Conservation (phyloP, 306 rosid genomes). For the Dalbergia cochinchinensis region DNA sequence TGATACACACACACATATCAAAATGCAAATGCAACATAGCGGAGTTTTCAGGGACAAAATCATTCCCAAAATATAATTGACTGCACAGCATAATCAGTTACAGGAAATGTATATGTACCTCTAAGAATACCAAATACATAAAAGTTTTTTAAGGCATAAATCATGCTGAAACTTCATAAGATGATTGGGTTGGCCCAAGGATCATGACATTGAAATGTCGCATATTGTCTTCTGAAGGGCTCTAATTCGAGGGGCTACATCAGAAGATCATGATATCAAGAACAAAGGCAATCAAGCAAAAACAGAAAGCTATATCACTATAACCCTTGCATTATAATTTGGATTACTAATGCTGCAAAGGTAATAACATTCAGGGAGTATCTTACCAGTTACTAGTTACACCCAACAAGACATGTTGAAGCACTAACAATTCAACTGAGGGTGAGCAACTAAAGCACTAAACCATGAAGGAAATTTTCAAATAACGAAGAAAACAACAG, state of each 20-base stretch:
- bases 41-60: background rate
- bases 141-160: background rate
- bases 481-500: background rate
- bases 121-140: too few relatives aligned
- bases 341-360: too few relatives aligned
- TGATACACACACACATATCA: too few relatives aligned
- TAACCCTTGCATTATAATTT: too few relatives aligned
- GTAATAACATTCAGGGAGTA: too few relatives aligned
- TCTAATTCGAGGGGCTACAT: conserved; percentile 94
- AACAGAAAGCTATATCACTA: background rate
- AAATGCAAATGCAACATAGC: too few relatives aligned
- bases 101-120: too few relatives aligned
- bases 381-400: too few relatives aligned
- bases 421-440: too few relatives aligned
- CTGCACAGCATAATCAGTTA: background rate
- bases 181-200: conserved; percentile 97
- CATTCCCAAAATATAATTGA: background rate
- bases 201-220: conserved; percentile 97
- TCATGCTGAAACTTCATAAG: conserved; percentile 80
- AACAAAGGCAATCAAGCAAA: conserved; percentile 25
- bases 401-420: too few relatives aligned
- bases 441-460: conserved; percentile 29
- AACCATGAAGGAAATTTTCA: background rate
- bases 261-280: conserved; percentile 45
- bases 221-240: conserved; percentile 99